Conservation (phyloP, 805 yeast genomes). For the Peterozyma toletana region DNA sequence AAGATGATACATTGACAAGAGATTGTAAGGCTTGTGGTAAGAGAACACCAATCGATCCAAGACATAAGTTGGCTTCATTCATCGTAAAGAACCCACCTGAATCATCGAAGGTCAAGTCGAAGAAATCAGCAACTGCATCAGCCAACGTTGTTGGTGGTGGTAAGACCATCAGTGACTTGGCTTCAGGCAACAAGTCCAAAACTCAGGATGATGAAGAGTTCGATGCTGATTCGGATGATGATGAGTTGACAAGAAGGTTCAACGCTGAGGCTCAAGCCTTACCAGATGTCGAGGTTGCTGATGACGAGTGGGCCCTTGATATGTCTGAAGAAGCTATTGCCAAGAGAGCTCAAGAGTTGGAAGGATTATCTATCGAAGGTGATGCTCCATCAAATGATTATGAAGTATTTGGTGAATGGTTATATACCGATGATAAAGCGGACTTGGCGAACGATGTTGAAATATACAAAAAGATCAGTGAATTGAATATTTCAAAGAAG, state of each 20-base stretch:
- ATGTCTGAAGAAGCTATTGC: conserved; percentile 94
- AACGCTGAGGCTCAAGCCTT: conserved; percentile 77
- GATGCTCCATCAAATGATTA: conserved; percentile 41
- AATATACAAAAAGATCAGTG: conserved; percentile 82
- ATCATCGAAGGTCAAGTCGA: conserved; percentile 47
- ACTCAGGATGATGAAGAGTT: conserved; percentile 25
- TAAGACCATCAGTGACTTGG: conserved; percentile 71
- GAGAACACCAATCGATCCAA: conserved; percentile 73
- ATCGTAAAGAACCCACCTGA: conserved; percentile 87
- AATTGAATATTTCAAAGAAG: conserved; percentile 62
- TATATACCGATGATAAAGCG: conserved; percentile 38
- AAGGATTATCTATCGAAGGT: conserved; percentile 45
- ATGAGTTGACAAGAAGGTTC: conserved; percentile 69
- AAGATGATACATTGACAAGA: conserved; percentile 67
- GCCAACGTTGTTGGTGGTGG: conserved; percentile 89
- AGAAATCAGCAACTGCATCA: conserved; percentile 81
- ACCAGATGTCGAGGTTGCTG: conserved; percentile 61
- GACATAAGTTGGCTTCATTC: conserved; percentile 81
- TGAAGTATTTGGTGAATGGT: conserved; percentile 88
- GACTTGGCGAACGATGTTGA: conserved; percentile 80
- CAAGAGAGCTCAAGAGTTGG: conserved; percentile 83
- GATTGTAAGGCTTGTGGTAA: conserved; percentile 99
- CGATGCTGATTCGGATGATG: conserved; percentile 55
- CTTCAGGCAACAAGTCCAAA: conserved; percentile 36
- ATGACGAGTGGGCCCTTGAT: conserved; percentile 97